phyloP scores from a whole-genome alignment of 2,329 filamentous ascomycete species.

The Hysterium pulicare region DNA sequence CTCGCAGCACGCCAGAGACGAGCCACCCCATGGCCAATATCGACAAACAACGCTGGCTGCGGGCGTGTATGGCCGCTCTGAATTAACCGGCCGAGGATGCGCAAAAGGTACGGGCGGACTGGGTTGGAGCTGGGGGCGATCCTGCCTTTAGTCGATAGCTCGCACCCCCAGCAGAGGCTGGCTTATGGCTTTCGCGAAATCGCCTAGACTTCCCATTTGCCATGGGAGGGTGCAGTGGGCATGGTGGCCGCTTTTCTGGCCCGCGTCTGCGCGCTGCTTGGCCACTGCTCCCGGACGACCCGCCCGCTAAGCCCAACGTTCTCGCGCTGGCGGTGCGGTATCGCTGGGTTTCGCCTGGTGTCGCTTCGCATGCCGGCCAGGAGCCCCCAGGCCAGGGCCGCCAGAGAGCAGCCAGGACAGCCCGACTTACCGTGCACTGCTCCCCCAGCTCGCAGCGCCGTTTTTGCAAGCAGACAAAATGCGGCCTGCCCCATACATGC shows the following conservation, averaged over 20 bases:
- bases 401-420: neutral
- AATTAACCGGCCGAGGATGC: slow-evolving; percentile 1
- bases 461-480: slow-evolving; percentile 23
- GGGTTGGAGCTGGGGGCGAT: neutral
- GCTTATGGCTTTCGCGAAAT: slow-evolving; percentile 5
- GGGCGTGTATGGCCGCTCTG: neutral
- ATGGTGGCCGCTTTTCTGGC: slow-evolving; percentile 16
- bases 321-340: slow-evolving; percentile 8
- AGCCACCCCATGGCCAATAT: neutral
- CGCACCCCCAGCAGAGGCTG: neutral
- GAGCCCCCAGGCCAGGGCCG: neutral
- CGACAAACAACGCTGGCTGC: neutral
- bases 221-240: slow-evolving; percentile 9
- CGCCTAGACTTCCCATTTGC: slow-evolving; percentile 33
- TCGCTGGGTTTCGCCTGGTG: neutral
- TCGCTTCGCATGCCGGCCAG: neutral
- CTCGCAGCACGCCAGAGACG: too few relatives aligned
- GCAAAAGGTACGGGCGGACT: neutral
- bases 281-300: slow-evolving; percentile 13
- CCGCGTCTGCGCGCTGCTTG: slow-evolving; percentile 5
- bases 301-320: slow-evolving; percentile 31
- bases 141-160: slow-evolving; percentile 1
- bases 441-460: slow-evolving; percentile 20
- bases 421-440: slow-evolving; percentile 1
- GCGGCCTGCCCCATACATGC: slow-evolving; percentile 21